Evolutionary conservation across 495 filamentous ascomycete species (phyloP).

Genomic region (Neurospora sp.): DNA sequence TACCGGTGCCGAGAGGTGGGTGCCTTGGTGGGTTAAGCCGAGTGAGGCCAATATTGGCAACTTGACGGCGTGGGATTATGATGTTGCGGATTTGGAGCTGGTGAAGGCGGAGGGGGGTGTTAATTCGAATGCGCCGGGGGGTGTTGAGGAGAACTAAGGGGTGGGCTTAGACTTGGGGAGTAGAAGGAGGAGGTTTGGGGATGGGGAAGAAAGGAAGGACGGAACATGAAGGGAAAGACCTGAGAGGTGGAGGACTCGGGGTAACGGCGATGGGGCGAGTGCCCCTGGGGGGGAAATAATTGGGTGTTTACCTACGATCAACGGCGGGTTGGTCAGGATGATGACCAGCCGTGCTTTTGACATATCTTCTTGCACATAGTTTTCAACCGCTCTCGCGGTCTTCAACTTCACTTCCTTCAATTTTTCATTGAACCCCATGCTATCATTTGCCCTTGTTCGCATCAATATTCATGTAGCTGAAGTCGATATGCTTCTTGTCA

Average conservation of each 20-base stretch:
- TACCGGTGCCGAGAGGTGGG: background rate
- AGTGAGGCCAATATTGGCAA: constrained; percentile 4
- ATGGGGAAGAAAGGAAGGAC: background rate
- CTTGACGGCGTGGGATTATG: constrained; percentile 7
- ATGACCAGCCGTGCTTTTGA: background rate
- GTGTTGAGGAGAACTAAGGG: constrained; percentile 6
- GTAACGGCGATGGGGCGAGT: background rate
- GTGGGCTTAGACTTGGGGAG: background rate
- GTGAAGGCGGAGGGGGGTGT: constrained; percentile 9
- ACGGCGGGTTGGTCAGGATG: background rate
- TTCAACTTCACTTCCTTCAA: background rate
- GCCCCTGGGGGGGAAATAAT: background rate
- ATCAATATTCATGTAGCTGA: background rate
- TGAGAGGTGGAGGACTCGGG: background rate
- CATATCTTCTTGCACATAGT: background rate
- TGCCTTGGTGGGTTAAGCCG: constrained; percentile 11
- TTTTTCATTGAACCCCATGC: background rate
- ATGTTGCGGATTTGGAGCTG: constrained; percentile 9
- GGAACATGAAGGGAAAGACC: background rate
- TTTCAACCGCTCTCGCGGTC: background rate
- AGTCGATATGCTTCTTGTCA: background rate
- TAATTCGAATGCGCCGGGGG: constrained; percentile 12
- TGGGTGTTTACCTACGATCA: background rate
- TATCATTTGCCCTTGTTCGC: background rate
- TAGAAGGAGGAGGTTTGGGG: background rate